phyloP scores from a whole-genome alignment of 495 filamentous ascomycete species.

The Neurospora terricola region DNA sequence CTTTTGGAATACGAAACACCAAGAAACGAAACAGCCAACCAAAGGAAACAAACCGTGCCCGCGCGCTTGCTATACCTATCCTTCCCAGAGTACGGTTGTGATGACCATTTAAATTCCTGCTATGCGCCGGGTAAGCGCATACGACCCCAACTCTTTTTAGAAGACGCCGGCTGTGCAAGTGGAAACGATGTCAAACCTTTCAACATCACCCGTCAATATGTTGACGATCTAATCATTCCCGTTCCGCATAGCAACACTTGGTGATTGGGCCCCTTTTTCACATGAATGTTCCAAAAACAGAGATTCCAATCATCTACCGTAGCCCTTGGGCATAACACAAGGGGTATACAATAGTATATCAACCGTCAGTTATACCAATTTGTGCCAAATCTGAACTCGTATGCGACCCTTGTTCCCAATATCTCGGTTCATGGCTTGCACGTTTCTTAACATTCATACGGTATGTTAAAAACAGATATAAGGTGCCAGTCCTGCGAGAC shows the following conservation, averaged over 20 bases:
- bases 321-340: neutral
- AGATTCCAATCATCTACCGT: neutral
- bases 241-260: neutral
- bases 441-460: neutral
- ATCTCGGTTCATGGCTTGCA: neutral
- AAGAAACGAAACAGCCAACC: neutral
- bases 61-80: neutral
- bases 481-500: neutral
- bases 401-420: neutral
- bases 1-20: neutral
- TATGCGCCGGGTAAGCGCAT: neutral
- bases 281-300: neutral
- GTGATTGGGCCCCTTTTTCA: neutral
- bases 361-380: neutral
- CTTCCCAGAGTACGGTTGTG: neutral
- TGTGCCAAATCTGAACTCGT: neutral
- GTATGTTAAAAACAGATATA: neutral
- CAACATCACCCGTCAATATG: neutral
- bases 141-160: neutral
- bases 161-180: neutral
- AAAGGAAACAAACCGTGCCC: neutral
- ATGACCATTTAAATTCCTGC: neutral
- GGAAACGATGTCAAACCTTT: neutral
- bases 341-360: neutral
- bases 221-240: neutral